These are phyloP conservation scores for Pachysandra terminalis DNA, from an alignment of 164 flowering plant genomes.

Conservation along the genomic window DNA sequence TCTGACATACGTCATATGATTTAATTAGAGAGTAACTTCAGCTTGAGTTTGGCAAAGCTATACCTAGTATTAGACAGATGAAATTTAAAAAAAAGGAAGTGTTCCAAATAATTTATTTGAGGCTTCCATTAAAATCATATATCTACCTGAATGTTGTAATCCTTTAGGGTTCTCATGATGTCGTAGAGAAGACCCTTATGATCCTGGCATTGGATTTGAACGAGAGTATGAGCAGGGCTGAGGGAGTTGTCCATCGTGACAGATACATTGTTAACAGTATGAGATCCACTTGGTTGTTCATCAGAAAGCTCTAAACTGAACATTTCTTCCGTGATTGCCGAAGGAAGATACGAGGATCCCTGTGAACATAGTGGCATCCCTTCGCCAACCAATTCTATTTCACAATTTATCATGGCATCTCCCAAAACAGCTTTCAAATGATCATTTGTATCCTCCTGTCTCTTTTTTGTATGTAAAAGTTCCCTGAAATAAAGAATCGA, in stretches of 20 bases:
- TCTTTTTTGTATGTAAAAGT: constrained; percentile 64
- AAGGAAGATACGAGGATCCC: constrained; percentile 55
- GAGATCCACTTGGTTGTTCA: constrained; percentile 26
- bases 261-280: constrained; percentile 31
- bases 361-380: constrained; percentile 56
- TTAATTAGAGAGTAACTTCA: background rate
- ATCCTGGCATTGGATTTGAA: constrained; percentile 77
- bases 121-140: too few relatives aligned
- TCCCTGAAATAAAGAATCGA: constrained; percentile 41
- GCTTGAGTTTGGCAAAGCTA: background rate
- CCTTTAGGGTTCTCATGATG: constrained; percentile 87
- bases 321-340: constrained; percentile 44
- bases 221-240: constrained; percentile 83
- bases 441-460: constrained; percentile 55
- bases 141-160: constrained; percentile 88
- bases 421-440: constrained; percentile 46
- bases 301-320: constrained; percentile 30
- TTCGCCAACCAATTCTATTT: constrained; percentile 57
- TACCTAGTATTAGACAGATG: background rate
- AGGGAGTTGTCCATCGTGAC: constrained; percentile 72
- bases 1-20: constrained; percentile 32
- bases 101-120: too few relatives aligned
- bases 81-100: too few relatives aligned
- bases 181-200: constrained; percentile 95
- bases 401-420: constrained; percentile 62